Evolutionary conservation across 768 basidiomycete species (phyloP).

Genomic region (Trametopsis cervina): DNA sequence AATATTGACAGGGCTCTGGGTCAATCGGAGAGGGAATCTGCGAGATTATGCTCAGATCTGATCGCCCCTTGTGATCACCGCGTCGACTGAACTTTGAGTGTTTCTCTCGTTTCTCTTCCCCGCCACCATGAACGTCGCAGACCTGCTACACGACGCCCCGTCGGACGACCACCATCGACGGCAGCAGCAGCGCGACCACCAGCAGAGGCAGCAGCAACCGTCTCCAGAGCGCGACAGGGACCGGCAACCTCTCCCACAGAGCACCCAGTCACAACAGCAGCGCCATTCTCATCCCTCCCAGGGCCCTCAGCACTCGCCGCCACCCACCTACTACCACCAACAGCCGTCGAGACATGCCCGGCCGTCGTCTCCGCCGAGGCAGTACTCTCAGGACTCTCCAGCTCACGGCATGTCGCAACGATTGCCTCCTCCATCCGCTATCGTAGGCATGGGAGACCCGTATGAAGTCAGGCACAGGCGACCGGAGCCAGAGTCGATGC

Average conservation of each 20-base stretch:
- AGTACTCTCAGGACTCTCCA: conserved; percentile 7
- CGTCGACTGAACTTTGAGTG: conserved; percentile 21
- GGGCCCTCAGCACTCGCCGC: conserved; percentile 15
- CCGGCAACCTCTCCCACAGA: conserved; percentile 20
- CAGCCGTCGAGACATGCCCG: conserved; percentile 13
- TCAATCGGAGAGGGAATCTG: conserved; percentile 9
- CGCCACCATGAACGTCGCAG: conserved; percentile 59
- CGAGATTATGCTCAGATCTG: conserved; percentile 28
- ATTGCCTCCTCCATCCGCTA: conserved; percentile 19
- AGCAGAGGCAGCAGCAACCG: conserved; percentile 25
- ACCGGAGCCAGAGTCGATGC: conserved; percentile 13
- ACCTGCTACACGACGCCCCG: conserved; percentile 62
- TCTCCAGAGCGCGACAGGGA: conserved; percentile 22
- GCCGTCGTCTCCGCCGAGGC: conserved; percentile 12
- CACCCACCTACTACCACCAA: conserved; percentile 16
- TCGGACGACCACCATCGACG: conserved; percentile 42
- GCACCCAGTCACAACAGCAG: conserved; percentile 25
- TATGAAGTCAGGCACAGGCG: conserved; percentile 15
- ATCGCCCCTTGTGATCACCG: too few relatives aligned
- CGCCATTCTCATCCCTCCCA: conserved; percentile 23
- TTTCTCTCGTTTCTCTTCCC: conserved; percentile 17
- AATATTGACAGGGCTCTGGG: background rate
- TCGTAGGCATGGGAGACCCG: conserved; percentile 12
- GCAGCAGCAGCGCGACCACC: conserved; percentile 24
- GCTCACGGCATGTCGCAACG: conserved; percentile 13